Conservation (phyloP, 352 stramenopile species). For the Globisporangium acanthophoron region DNA sequence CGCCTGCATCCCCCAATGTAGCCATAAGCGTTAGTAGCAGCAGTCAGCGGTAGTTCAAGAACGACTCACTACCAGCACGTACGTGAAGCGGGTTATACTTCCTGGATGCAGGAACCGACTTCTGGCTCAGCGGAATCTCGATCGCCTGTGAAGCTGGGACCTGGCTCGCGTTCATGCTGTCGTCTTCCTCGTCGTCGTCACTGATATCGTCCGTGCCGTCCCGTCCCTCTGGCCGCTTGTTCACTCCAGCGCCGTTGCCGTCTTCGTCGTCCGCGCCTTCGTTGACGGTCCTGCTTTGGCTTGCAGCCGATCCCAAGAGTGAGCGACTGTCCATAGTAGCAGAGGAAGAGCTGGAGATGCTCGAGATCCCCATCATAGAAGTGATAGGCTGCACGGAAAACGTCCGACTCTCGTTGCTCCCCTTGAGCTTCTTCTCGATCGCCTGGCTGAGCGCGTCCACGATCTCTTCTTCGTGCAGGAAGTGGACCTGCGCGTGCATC, state of each 20-base stretch:
- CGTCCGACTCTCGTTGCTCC: constrained; percentile 85
- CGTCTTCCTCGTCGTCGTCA: constrained; percentile 9
- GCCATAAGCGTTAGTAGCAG: no score
- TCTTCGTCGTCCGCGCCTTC: constrained; percentile 16
- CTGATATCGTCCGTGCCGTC: constrained; percentile 20
- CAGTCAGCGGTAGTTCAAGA: background rate
- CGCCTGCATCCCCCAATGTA: constrained; percentile 28
- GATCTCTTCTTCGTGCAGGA: constrained; percentile 94
- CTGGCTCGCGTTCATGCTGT: constrained; percentile 5
- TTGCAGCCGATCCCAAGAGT: constrained; percentile 8
- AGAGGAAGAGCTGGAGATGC: constrained; percentile 3
- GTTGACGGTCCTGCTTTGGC: constrained; percentile 10
- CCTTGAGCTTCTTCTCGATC: constrained; percentile 76
- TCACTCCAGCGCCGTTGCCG: constrained; percentile 27
- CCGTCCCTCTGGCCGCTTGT: constrained; percentile 15
- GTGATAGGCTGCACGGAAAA: constrained; percentile 89
- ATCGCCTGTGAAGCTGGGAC: constrained; percentile 27
- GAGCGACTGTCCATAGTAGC: background rate
- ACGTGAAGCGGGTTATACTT: constrained; percentile 69
- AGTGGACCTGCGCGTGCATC: constrained; percentile 75
- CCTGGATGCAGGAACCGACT: constrained; percentile 42
- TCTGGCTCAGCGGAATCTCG: constrained; percentile 59
- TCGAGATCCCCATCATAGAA: constrained; percentile 34
- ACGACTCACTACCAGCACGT: constrained; percentile 3
- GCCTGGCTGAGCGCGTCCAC: constrained; percentile 75